Evolutionary conservation across 2,329 filamentous ascomycete genomes (phyloP).

Genomic region (Claviceps sp.): DNA sequence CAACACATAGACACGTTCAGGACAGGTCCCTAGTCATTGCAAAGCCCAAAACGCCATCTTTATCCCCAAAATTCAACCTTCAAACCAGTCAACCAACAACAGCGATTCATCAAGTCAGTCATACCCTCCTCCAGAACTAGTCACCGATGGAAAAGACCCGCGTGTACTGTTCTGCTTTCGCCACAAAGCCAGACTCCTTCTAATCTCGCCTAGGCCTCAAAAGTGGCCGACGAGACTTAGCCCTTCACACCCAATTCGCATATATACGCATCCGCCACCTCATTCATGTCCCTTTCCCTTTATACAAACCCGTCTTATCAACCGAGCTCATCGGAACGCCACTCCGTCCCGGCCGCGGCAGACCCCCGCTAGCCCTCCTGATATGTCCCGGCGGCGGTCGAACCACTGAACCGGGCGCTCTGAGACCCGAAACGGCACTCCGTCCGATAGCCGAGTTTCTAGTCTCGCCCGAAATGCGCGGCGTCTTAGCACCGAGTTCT

Average conservation of each 20-base stretch:
- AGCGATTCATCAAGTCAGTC: no score
- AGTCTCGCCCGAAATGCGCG: conserved; percentile 38
- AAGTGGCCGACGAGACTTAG: no score
- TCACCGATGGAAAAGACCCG: no score
- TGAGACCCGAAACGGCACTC: conserved; percentile 41
- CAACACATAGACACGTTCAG: background rate
- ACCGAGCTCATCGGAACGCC: conserved; percentile 68
- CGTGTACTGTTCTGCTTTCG: no score
- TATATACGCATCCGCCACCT: background rate
- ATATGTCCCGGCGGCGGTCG: conserved; percentile 27
- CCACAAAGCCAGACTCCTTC: no score
- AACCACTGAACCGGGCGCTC: conserved; percentile 42
- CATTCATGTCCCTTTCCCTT: conserved; percentile 16
- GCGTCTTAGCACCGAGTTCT: conserved; percentile 16
- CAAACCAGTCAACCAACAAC: no score
- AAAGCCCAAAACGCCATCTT: no score
- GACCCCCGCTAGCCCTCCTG: conserved; percentile 29
- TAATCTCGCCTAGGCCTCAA: no score
- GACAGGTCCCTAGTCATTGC: no score
- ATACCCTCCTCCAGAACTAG: no score
- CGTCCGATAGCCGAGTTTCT: background rate
- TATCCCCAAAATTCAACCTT: no score
- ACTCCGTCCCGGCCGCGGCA: conserved; percentile 45
- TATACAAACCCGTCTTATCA: conserved; percentile 67
- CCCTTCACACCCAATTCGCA: no score